These are phyloP conservation scores for Blastocrithidia nonstop DNA, from an alignment of 208 protist species.

Conservation along the genomic window DNA sequence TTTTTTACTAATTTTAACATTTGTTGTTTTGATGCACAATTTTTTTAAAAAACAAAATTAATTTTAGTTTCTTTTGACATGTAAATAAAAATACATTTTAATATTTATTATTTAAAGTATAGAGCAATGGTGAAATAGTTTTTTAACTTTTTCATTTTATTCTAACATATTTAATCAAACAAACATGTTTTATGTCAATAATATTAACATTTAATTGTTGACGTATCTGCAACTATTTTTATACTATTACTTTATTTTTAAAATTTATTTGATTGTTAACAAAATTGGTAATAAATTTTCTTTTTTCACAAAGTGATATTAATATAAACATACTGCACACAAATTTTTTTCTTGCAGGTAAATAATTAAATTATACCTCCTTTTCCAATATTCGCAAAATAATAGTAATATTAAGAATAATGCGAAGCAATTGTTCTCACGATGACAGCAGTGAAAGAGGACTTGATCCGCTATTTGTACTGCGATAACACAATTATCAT, in stretches of 20 bases:
- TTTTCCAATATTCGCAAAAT: not conserved
- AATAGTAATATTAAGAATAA: not conserved
- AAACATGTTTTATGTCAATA: too few species aligned
- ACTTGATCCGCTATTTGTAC: slow-evolving; percentile 52
- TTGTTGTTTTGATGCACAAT: slow-evolving; percentile 4
- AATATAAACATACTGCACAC: too few species aligned
- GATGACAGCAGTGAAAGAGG: too few species aligned
- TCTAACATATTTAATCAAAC: slow-evolving; percentile 1
- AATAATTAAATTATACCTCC: not conserved
- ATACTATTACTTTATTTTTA: not conserved
- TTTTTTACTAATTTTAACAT: slow-evolving; percentile 1
- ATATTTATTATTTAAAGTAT: not conserved
- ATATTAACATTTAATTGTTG: too few species aligned
- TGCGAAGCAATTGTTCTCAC: too few species aligned
- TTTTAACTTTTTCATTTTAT: not conserved
- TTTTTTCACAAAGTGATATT: not conserved
- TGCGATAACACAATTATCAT: slow-evolving; percentile 28
- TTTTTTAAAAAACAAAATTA: not conserved
- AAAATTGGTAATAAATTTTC: not conserved
- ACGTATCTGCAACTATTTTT: not conserved
- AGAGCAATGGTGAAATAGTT: not conserved
- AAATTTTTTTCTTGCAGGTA: too few species aligned
- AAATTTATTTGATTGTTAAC: not conserved
- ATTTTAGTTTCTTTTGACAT: not conserved
- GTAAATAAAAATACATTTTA: slow-evolving; percentile 1